These are phyloP conservation scores for Yamadazyma atmosphaerica DNA, from an alignment of 1,139 yeast genomes.

Conservation along the genomic window DNA sequence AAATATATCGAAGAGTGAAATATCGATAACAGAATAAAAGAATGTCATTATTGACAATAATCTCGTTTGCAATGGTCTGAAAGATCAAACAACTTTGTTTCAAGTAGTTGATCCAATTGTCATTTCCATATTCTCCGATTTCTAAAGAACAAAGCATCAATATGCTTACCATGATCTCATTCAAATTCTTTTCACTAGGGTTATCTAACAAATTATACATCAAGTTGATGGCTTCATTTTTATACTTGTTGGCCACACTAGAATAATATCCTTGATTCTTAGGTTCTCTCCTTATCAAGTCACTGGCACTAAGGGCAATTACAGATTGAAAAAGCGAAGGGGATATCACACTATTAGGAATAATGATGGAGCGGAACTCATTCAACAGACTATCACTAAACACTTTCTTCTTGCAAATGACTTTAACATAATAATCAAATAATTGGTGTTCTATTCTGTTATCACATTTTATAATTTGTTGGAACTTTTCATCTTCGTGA, in stretches of 20 bases:
- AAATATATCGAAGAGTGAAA: slow-evolving; percentile 23
- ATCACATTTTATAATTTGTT: slow-evolving; percentile 5
- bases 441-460: slow-evolving; percentile 10
- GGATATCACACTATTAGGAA: slow-evolving; percentile 15
- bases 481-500: slow-evolving; percentile 7
- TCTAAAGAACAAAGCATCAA: slow-evolving; percentile 27
- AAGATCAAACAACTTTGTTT: slow-evolving; percentile 26
- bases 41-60: slow-evolving; percentile 17
- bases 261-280: slow-evolving; percentile 9
- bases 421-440: slow-evolving; percentile 17
- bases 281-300: slow-evolving; percentile 14
- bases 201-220: slow-evolving; percentile 16
- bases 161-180: slow-evolving; percentile 16
- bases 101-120: slow-evolving; percentile 24
- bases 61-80: slow-evolving; percentile 16
- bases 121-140: slow-evolving; percentile 24
- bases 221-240: slow-evolving; percentile 17
- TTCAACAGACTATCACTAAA: slow-evolving; percentile 16
- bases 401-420: slow-evolving; percentile 17
- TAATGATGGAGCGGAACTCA: slow-evolving; percentile 16
- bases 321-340: slow-evolving; percentile 16
- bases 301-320: slow-evolving; percentile 19
- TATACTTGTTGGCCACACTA: slow-evolving; percentile 13
- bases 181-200: slow-evolving; percentile 12
- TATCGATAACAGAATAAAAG: slow-evolving; percentile 26